Evolutionary conservation across 192 early-diverging fungal genomes (phyloP).

Genomic region (Backusella macrospora): DNA sequence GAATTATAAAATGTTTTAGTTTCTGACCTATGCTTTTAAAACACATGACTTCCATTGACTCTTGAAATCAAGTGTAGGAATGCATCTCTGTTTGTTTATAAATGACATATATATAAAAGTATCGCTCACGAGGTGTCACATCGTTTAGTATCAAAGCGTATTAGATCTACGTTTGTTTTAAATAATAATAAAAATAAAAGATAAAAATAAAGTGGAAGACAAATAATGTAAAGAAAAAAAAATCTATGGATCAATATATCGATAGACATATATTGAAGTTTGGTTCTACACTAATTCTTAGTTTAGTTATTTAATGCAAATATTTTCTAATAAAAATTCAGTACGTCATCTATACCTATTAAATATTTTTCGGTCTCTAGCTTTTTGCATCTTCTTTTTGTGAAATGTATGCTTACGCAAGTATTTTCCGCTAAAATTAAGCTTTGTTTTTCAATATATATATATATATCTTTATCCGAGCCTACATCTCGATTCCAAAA

Average conservation of each 20-base stretch:
- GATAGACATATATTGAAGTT: too few relatives aligned
- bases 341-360: neutral
- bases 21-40: neutral
- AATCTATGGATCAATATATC: too few relatives aligned
- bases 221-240: neutral
- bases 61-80: neutral
- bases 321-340: neutral
- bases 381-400: neutral
- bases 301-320: too few relatives aligned
- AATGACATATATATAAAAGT: constrained; percentile 6
- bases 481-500: neutral
- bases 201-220: neutral
- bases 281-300: too few relatives aligned
- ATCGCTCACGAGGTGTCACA: constrained; percentile 6
- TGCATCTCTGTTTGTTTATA: constrained; percentile 13
- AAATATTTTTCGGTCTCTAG: neutral
- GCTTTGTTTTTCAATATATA: too few relatives aligned
- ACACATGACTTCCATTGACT: neutral
- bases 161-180: constrained; percentile 1
- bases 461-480: too few relatives aligned
- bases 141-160: constrained; percentile 1
- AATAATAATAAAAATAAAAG: neutral
- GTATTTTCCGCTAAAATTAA: neutral
- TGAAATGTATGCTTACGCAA: neutral
- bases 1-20: constrained; percentile 6